These are phyloP conservation scores for Pythium phragmiticola DNA, from an alignment of 352 stramenopile species.

Conservation along the genomic window DNA sequence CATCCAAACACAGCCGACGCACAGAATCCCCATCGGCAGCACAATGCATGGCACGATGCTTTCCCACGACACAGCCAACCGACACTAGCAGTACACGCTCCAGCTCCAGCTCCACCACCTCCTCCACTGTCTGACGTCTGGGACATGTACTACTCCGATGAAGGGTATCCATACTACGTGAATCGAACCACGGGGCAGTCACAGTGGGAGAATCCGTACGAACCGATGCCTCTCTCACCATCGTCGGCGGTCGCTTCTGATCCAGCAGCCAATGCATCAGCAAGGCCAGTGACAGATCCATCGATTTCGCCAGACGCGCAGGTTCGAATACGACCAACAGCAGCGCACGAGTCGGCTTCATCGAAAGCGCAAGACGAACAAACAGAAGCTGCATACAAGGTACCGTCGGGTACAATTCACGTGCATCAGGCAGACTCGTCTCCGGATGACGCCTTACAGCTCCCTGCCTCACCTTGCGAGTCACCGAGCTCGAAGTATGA, in stretches of 20 bases:
- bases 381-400: not conserved
- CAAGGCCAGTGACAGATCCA: not conserved
- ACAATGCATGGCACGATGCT: slow-evolving; percentile 13
- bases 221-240: not conserved
- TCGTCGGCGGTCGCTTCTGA: not conserved
- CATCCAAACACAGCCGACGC: slow-evolving; percentile 11
- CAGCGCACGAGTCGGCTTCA: not conserved
- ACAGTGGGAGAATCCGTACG: slow-evolving; percentile 71
- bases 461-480: not conserved
- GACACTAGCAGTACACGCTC: not conserved
- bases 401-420: not conserved
- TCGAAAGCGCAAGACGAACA: not conserved
- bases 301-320: not conserved
- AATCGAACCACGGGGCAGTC: slow-evolving; percentile 64
- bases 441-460: not conserved
- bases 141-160: slow-evolving; percentile 67
- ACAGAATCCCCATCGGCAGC: not conserved
- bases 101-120: not conserved
- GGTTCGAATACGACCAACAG: slow-evolving; percentile 7
- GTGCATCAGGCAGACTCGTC: not conserved
- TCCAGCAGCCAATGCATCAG: not conserved
- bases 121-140: slow-evolving; percentile 30
- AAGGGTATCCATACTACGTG: slow-evolving; percentile 82
- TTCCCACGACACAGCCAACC: slow-evolving; percentile 1
- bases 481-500: slow-evolving; percentile 44